Conservation (phyloP, 1,284 basidiomycete species). For the Rhodotorula sp. region DNA sequence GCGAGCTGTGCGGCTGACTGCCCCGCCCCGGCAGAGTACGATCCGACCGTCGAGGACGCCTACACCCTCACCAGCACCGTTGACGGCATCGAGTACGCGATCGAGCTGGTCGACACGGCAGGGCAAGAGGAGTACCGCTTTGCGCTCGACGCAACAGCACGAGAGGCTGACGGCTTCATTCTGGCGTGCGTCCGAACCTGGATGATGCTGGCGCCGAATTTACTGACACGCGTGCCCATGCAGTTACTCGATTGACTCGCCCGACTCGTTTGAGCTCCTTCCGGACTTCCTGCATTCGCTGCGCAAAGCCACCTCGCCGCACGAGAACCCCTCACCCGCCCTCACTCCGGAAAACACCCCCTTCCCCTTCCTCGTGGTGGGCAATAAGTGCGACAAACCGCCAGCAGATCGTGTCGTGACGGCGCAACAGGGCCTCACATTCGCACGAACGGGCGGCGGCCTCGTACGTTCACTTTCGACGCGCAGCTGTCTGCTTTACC, state of each 20-base stretch:
- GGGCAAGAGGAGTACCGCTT: slow-evolving; percentile 38
- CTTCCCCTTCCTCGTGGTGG: slow-evolving; percentile 33
- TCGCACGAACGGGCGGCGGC: slow-evolving; percentile 25
- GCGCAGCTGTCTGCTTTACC: neutral
- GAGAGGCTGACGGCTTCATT: slow-evolving; percentile 36
- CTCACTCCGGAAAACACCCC: slow-evolving; percentile 38
- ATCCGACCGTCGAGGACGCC: slow-evolving; percentile 33
- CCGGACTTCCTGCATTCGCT: slow-evolving; percentile 33
- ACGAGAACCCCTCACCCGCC: slow-evolving; percentile 19
- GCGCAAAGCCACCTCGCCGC: slow-evolving; percentile 28
- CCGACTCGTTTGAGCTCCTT: slow-evolving; percentile 23
- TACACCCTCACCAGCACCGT: slow-evolving; percentile 15
- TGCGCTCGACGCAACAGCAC: slow-evolving; percentile 26
- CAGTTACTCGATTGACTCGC: slow-evolving; percentile 36
- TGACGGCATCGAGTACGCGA: slow-evolving; percentile 27
- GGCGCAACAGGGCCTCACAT: slow-evolving; percentile 23
- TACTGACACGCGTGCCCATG: too few species aligned
- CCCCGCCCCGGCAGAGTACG: slow-evolving; percentile 12
- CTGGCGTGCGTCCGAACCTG: slow-evolving; percentile 11
- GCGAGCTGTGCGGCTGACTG: neutral
- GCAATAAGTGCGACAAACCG: slow-evolving; percentile 37
- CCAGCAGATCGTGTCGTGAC: slow-evolving; percentile 1
- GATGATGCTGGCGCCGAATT: too few species aligned
- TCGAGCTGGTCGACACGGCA: slow-evolving; percentile 34
- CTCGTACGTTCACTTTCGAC: slow-evolving; percentile 11